phyloP scores from a whole-genome alignment of 176 grass and related monocot species.

The Juncus inflexus region DNA sequence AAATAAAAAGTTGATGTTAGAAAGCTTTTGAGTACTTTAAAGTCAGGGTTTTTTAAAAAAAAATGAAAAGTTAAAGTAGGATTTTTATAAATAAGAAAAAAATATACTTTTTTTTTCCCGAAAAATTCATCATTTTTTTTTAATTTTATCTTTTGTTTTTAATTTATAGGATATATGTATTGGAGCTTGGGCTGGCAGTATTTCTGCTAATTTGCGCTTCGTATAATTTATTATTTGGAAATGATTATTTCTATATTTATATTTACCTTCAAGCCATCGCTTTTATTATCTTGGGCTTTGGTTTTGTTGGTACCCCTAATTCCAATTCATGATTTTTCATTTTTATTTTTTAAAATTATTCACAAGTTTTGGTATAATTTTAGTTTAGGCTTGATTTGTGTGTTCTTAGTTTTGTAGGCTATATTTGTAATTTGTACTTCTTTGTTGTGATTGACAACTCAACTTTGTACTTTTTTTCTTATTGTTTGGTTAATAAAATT shows the following conservation, averaged over 20 bases:
- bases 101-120: neutral
- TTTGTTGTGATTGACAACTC: too few species aligned
- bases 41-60: too few species aligned
- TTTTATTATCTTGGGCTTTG: conserved; percentile 52
- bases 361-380: neutral
- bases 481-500: too few species aligned
- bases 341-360: neutral
- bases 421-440: too few species aligned
- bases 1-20: too few species aligned
- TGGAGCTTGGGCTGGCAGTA: conserved; percentile 45
- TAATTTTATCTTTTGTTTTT: neutral
- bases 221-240: conserved; percentile 38
- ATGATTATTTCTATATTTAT: conserved; percentile 37
- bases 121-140: neutral
- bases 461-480: too few species aligned
- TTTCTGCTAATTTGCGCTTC: conserved; percentile 48
- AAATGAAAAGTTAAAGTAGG: too few species aligned
- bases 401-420: too few species aligned
- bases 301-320: conserved; percentile 59
- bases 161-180: conserved; percentile 52
- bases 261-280: conserved; percentile 60
- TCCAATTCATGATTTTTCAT: conserved; percentile 33
- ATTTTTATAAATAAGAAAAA: neutral
- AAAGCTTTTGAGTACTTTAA: too few species aligned
- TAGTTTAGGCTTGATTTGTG: too few species aligned